A percentile compares a stretch with the other conserved stretches of the same genome.
Evolutionary conservation across 192 early-diverging fungal genomes (phyloP).

Genomic region (Mortierella hygrophila): DNA sequence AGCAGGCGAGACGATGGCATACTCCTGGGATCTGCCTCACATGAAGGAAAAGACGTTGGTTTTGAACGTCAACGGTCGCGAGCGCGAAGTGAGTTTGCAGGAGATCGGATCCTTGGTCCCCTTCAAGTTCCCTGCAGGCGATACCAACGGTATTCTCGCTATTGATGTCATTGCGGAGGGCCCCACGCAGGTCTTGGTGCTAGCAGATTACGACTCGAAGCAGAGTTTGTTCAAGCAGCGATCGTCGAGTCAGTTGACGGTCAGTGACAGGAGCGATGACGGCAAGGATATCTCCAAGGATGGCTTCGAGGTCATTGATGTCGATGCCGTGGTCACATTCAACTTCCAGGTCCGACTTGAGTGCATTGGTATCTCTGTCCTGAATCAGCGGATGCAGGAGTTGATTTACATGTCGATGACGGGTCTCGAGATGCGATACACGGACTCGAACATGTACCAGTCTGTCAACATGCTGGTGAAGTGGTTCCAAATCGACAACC

Average conservation of each 20-base stretch:
- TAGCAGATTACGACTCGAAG: constrained; percentile 75
- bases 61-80: constrained; percentile 78
- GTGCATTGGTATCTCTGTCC: constrained; percentile 92
- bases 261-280: constrained; percentile 35
- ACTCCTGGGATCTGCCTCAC: constrained; percentile 94
- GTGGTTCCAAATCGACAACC: constrained; percentile 98
- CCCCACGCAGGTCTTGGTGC: constrained; percentile 73
- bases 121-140: constrained; percentile 80
- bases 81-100: constrained; percentile 85
- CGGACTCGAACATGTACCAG: constrained; percentile 87
- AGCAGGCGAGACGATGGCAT: constrained; percentile 70
- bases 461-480: constrained; percentile 82
- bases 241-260: constrained; percentile 31
- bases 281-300: constrained; percentile 46
- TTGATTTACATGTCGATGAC: constrained; percentile 86
- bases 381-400: constrained; percentile 86
- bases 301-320: constrained; percentile 67
- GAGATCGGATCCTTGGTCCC: constrained; percentile 93
- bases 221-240: constrained; percentile 72
- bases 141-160: constrained; percentile 63
- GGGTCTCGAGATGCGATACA: constrained; percentile 80
- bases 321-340: constrained; percentile 63
- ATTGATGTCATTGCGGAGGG: constrained; percentile 83
- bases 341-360: constrained; percentile 82
- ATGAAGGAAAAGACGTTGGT: constrained; percentile 79